Percentiles rank a stretch among this genome's conserved stretches.
Conservation (phyloP, 106 monocot genomes). For the Gastrodia elata region DNA sequence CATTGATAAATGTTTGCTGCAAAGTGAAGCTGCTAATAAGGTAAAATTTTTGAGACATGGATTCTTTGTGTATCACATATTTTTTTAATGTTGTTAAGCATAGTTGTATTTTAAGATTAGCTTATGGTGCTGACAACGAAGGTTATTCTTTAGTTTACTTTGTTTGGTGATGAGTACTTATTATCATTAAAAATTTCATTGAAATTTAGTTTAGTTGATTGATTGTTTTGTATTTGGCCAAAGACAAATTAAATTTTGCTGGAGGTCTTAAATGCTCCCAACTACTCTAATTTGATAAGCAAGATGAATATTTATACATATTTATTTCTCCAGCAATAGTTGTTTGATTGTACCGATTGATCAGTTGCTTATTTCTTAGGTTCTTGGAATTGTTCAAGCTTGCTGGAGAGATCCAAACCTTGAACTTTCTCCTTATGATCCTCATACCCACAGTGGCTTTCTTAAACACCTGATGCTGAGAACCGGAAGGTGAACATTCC, state of each 20-base stretch:
- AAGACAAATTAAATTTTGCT: neutral
- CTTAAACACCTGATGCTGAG: slow-evolving; percentile 96
- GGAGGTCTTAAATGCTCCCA: neutral
- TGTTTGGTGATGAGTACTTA: neutral
- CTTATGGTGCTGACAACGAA: neutral
- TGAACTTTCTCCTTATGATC: slow-evolving; percentile 75
- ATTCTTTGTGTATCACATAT: neutral
- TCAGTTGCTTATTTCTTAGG: slow-evolving; percentile 61
- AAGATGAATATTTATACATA: neutral
- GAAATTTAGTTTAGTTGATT: neutral
- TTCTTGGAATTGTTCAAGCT: slow-evolving; percentile 93
- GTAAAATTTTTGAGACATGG: slow-evolving; percentile 22
- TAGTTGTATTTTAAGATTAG: neutral
- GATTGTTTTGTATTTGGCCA: neutral
- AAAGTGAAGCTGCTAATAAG: slow-evolving; percentile 77
- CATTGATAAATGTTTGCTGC: slow-evolving; percentile 80
- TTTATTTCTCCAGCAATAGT: neutral
- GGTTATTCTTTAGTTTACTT: neutral
- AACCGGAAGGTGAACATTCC: slow-evolving; percentile 54
- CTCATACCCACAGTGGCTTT: slow-evolving; percentile 75
- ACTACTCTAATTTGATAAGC: neutral
- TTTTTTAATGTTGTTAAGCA: neutral
- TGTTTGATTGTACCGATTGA: slow-evolving; percentile 6
- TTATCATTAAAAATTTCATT: neutral
- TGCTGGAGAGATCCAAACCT: slow-evolving; percentile 60